phyloP scores from a whole-genome alignment of 208 protist genomes.

The Perkinsela sp. region DNA sequence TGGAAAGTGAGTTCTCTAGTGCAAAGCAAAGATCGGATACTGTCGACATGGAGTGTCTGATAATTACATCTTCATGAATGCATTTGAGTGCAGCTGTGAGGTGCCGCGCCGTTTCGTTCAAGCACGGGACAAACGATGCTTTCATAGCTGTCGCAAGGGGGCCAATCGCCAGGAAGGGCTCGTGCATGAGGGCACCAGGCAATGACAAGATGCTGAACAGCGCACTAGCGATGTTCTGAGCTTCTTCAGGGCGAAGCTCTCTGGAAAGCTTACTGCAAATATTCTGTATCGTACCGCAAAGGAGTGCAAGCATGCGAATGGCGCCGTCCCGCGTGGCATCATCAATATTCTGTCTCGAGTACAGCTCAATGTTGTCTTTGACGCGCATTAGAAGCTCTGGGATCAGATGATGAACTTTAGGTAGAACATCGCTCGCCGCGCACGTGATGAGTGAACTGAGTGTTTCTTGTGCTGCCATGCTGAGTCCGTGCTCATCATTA shows the following conservation, averaged over 20 bases:
- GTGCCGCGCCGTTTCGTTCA: constrained; percentile 40
- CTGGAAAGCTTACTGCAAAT: constrained; percentile 26
- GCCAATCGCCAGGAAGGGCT: constrained; percentile 72
- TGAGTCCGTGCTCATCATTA: constrained; percentile 26
- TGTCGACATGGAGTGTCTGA: constrained; percentile 48
- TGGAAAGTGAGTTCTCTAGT: constrained; percentile 18
- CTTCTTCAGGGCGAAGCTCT: constrained; percentile 1
- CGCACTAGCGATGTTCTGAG: constrained; percentile 22
- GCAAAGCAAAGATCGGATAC: constrained; percentile 73
- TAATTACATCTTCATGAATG: constrained; percentile 44
- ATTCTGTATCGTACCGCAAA: constrained; percentile 45
- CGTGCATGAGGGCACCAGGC: constrained; percentile 47
- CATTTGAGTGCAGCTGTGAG: constrained; percentile 30
- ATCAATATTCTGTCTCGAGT: constrained; percentile 7
- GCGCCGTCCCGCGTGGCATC: constrained; percentile 6
- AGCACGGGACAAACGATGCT: constrained; percentile 33
- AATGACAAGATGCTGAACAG: constrained; percentile 18
- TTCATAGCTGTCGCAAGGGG: constrained; percentile 51
- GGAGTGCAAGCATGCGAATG: constrained; percentile 37
- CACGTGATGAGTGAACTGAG: constrained; percentile 67
- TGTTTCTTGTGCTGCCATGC: constrained; percentile 63
- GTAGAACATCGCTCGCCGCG: constrained; percentile 23
- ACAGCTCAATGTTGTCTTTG: constrained; percentile 13
- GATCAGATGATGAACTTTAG: constrained; percentile 23
- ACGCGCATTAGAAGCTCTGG: constrained; percentile 36